Percentiles rank a stretch among this genome's conserved stretches.
These are phyloP conservation scores for Circinella umbellata DNA, from an alignment of 371 early-diverging fungal genomes.

Conservation along the genomic window DNA sequence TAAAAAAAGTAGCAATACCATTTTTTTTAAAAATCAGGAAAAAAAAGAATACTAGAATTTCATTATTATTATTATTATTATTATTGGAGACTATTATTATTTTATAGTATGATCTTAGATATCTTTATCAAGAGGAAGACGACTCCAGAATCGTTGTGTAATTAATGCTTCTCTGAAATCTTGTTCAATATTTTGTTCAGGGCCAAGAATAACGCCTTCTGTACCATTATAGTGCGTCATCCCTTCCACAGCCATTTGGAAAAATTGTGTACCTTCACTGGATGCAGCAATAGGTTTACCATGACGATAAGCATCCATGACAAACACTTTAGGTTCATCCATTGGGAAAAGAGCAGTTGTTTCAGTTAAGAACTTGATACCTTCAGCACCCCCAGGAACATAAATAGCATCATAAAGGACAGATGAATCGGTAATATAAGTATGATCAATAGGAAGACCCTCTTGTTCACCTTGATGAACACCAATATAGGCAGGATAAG, in stretches of 20 bases:
- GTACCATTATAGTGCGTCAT: slow-evolving; percentile 5
- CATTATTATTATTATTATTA: neutral
- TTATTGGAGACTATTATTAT: neutral
- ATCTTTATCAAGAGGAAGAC: slow-evolving; percentile 33
- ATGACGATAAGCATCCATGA: slow-evolving; percentile 42
- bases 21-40: neutral
- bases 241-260: slow-evolving; percentile 24
- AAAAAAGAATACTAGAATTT: neutral
- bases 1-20: slow-evolving; percentile 10
- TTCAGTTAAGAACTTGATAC: slow-evolving; percentile 23
- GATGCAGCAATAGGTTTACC: slow-evolving; percentile 44
- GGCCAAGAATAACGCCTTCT: slow-evolving; percentile 30
- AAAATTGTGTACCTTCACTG: slow-evolving; percentile 27
- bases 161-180: slow-evolving; percentile 27
- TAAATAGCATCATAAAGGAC: slow-evolving; percentile 46
- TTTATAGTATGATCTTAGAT: neutral
- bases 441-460: slow-evolving; percentile 27
- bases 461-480: slow-evolving; percentile 26
- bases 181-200: neutral
- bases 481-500: slow-evolving; percentile 38
- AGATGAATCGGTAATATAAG: slow-evolving; percentile 38
- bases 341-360: slow-evolving; percentile 29
- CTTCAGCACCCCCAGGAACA: slow-evolving; percentile 38
- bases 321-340: slow-evolving; percentile 37
- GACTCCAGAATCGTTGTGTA: slow-evolving; percentile 43